Percentiles rank a stretch among this genome's conserved stretches.
Evolutionary conservation across 176 grass and related monocot genomes (phyloP).

Genomic region (Cocos nucifera): DNA sequence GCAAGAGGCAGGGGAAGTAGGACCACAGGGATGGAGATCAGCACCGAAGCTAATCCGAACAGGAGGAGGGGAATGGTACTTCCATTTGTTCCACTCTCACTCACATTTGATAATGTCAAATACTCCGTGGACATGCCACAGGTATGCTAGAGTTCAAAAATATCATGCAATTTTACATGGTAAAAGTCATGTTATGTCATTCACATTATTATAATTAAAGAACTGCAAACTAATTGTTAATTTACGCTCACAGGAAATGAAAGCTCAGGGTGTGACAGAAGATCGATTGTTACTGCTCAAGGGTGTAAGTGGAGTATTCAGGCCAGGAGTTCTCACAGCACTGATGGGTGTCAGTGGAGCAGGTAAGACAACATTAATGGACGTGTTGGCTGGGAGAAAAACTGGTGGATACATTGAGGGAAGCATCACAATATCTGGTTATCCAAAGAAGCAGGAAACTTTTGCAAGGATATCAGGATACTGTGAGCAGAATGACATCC

Average conservation of each 20-base stretch:
- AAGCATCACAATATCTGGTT: conserved; percentile 40
- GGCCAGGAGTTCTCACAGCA: conserved; percentile 45
- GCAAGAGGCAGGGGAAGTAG: conserved; percentile 7
- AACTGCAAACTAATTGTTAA: too few relatives aligned
- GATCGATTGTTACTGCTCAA: conserved; percentile 38
- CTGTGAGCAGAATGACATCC: conserved; percentile 44
- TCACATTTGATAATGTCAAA: conserved; percentile 40
- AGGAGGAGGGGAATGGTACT: conserved; percentile 40
- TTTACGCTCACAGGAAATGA: conserved; percentile 35
- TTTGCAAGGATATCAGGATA: conserved; percentile 50
- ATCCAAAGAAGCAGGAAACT: conserved; percentile 46
- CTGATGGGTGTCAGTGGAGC: conserved; percentile 57
- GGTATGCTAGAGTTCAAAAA: conserved; percentile 4
- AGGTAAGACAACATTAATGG: conserved; percentile 56
- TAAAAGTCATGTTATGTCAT: too few relatives aligned
- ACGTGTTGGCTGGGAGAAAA: conserved; percentile 49
- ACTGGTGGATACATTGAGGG: conserved; percentile 52
- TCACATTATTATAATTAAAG: too few relatives aligned
- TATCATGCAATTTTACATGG: too few relatives aligned
- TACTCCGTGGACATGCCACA: conserved; percentile 51
- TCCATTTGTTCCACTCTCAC: conserved; percentile 38
- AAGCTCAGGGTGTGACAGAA: conserved; percentile 21
- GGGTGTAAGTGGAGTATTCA: conserved; percentile 40
- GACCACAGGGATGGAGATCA: too few relatives aligned
- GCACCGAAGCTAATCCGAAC: not conserved